Evolutionary conservation across 192 early-diverging fungal species (phyloP).

Genomic region (Backusella luteola): DNA sequence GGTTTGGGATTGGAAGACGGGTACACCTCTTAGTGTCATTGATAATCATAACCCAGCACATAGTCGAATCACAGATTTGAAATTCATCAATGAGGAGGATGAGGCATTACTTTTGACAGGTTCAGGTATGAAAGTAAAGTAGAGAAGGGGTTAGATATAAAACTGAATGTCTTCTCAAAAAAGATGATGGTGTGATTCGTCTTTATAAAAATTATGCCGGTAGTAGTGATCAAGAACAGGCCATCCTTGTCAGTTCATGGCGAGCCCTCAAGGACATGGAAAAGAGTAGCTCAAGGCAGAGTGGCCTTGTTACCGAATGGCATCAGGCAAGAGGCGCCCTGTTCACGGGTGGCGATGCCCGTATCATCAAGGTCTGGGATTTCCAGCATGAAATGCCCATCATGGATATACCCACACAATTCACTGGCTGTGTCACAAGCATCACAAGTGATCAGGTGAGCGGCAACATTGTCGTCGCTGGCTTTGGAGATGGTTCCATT

Average conservation of each 20-base stretch:
- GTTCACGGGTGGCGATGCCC: slow-evolving; percentile 64
- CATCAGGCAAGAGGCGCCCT: slow-evolving; percentile 70
- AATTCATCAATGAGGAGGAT: slow-evolving; percentile 92
- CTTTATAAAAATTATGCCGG: slow-evolving; percentile 71
- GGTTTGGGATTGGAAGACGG: slow-evolving; percentile 75
- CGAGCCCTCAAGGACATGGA: slow-evolving; percentile 68
- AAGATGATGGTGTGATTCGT: slow-evolving; percentile 77
- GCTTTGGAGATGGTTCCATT: slow-evolving; percentile 73
- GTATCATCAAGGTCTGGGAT: slow-evolving; percentile 77
- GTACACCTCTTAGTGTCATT: slow-evolving; percentile 59
- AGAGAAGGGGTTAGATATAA: too few species aligned
- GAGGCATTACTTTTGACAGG: slow-evolving; percentile 78
- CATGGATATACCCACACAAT: slow-evolving; percentile 56
- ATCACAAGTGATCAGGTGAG: slow-evolving; percentile 61
- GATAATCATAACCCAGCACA: slow-evolving; percentile 65
- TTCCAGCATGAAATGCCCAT: slow-evolving; percentile 71
- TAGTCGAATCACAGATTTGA: slow-evolving; percentile 72
- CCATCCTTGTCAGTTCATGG: slow-evolving; percentile 74
- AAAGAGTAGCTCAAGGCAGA: slow-evolving; percentile 49
- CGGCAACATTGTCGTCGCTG: slow-evolving; percentile 67
- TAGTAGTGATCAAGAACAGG: slow-evolving; percentile 42
- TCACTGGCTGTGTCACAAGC: slow-evolving; percentile 55
- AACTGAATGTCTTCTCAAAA: not conserved
- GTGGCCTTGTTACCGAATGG: slow-evolving; percentile 74
- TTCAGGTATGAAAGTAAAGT: slow-evolving; percentile 56